phyloP scores from a whole-genome alignment of 169 alveolate genomes.

The Cyclospora cayetanensis region DNA sequence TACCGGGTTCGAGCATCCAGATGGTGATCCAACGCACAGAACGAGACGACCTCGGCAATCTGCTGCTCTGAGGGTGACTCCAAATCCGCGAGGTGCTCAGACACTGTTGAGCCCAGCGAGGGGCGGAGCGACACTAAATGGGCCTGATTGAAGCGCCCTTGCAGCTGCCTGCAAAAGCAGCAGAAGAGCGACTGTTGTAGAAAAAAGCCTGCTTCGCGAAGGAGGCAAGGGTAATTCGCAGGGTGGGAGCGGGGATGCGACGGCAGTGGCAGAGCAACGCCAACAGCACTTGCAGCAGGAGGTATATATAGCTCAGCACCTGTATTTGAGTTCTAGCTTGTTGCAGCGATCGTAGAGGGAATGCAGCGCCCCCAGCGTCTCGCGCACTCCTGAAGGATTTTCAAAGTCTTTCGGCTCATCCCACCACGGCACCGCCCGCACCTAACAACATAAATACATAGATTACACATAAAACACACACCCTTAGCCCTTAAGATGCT shows the following conservation, averaged over 20 bases:
- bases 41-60: constrained; percentile 34
- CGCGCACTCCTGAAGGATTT: constrained; percentile 20
- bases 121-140: constrained; percentile 44
- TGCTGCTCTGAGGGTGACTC: constrained; percentile 2
- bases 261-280: neutral
- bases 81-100: constrained; percentile 5
- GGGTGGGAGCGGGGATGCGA: neutral
- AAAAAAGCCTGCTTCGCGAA: neutral
- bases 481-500: neutral
- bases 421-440: constrained; percentile 32
- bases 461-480: too few species aligned
- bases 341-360: constrained; percentile 25
- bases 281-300: neutral
- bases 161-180: constrained; percentile 25
- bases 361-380: constrained; percentile 29
- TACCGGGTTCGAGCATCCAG: constrained; percentile 42
- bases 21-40: constrained; percentile 61
- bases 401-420: constrained; percentile 25
- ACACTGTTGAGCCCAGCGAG: neutral
- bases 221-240: neutral
- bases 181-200: neutral
- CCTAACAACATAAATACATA: neutral
- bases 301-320: neutral
- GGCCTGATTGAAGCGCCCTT: constrained; percentile 38
- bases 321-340: constrained; percentile 7